These are phyloP conservation scores for Nakaseomyces uthaithaninus DNA, from an alignment of 1,139 yeast genomes.

Conservation along the genomic window DNA sequence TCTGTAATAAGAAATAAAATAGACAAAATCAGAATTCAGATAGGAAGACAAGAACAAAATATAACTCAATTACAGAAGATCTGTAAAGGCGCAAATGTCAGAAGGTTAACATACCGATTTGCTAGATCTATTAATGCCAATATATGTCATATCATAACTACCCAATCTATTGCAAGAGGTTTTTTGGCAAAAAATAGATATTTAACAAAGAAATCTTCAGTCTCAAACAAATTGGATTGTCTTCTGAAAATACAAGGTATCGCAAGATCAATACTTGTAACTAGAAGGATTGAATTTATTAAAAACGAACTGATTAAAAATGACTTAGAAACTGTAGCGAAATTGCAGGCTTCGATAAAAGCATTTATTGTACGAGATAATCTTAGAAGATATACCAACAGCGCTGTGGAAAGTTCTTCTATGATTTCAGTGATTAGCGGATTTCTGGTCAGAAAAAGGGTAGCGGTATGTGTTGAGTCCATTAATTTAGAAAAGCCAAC, in stretches of 20 bases:
- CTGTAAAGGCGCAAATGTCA: neutral
- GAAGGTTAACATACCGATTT: neutral
- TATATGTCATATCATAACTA: neutral
- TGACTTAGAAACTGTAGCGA: neutral
- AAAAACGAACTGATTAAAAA: neutral
- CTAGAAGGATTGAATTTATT: neutral
- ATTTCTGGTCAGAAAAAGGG: conserved; percentile 26
- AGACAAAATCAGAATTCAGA: neutral
- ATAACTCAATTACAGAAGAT: neutral
- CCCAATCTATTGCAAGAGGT: conserved; percentile 37
- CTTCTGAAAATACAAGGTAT: neutral
- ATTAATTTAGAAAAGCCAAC: conserved; percentile 14
- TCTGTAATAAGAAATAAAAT: neutral
- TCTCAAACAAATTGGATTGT: neutral
- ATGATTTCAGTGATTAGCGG: conserved; percentile 11
- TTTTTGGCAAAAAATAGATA: conserved; percentile 20
- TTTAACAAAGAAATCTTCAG: neutral
- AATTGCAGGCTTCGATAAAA: neutral
- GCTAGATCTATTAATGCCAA: conserved; percentile 1
- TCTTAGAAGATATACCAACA: neutral
- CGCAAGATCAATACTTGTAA: neutral
- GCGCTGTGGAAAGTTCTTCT: neutral
- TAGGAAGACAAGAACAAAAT: neutral
- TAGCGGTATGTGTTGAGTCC: neutral
- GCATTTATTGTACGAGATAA: neutral